Base-by-base conservation (phyloP, 208 protist genomes). In the Trypanosoma boissoni region DNA sequence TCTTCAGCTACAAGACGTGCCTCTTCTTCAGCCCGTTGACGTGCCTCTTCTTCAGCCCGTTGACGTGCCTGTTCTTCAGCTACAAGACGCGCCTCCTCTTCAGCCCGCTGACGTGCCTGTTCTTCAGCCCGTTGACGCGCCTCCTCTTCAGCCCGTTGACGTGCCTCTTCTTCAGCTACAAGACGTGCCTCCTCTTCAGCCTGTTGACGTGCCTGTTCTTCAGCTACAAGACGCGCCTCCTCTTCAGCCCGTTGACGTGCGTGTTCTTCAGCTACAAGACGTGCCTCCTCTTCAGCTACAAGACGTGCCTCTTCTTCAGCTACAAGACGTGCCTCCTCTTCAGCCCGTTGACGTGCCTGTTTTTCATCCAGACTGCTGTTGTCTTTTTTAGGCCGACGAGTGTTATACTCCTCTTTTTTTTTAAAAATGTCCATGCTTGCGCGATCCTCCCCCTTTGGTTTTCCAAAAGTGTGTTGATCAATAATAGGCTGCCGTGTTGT, bases 21-120 rank as follows among this genome's bases (percentile, higher is more conserved):
- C 34, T 58, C 52, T 14, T 41, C 27, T 28, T 52, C 46, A n/a
- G n/a, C n/a, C n/a, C n/a, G n/a, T n/a, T n/a, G n/a, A n/a, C n/a
- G n/a, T n/a, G n/a, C 34, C 34, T 53, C 53, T 58, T 72, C 66
- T 14, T 54, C 63, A 32, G 49, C 64, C 6, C 54, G 20, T 18
- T 21, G 31, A 18, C 65, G 53, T 37, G 44, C 39, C 46, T 62
- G 39, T 51, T 62, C 67, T 39, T 64, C 73, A 54, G 64, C 72
- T 0, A 24, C 29, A 27, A 34, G 49, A 43, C 34, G 46, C 28
- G 58, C 54, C 16, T 56, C 60, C 39, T 72, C 69, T 14, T 55
- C 58, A 66, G 64, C 66, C 1, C 28, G 60, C 1, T 44, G 18
- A 14, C 57, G 36, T 37, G 42, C 72, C 12, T 59, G 45, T 44